phyloP scores from a whole-genome alignment of 345 rosid species.

The Clarkia xantiana region DNA sequence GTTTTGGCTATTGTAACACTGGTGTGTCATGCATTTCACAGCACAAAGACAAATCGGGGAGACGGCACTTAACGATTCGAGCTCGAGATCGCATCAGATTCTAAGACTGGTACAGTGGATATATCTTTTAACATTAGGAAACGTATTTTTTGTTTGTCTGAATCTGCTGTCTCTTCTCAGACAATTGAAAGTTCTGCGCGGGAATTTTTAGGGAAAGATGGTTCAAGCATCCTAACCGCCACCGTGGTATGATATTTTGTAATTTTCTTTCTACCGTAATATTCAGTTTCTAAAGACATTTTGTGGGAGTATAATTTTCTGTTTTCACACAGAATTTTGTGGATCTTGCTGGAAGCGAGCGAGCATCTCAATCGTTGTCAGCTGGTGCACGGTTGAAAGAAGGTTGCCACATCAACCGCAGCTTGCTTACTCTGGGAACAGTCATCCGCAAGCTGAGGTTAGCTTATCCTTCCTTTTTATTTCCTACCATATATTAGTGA shows the following conservation, averaged over 20 bases:
- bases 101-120: slow-evolving; percentile 51
- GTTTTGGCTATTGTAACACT: neutral
- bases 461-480: neutral
- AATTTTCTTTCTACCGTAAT: neutral
- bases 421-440: slow-evolving; percentile 84
- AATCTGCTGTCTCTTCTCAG: slow-evolving; percentile 23
- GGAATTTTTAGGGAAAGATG: slow-evolving; percentile 45
- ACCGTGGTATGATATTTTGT: slow-evolving; percentile 42
- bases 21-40: slow-evolving; percentile 19
- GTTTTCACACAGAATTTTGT: slow-evolving; percentile 48
- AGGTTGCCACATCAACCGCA: slow-evolving; percentile 91
- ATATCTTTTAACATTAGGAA: slow-evolving; percentile 11
- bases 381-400: slow-evolving; percentile 86
- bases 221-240: slow-evolving; percentile 63
- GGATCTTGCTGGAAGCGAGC: slow-evolving; percentile 98
- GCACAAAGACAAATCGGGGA: slow-evolving; percentile 95
- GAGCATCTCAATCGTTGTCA: slow-evolving; percentile 82
- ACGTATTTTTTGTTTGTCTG: slow-evolving; percentile 39
- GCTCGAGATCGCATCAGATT: slow-evolving; percentile 98
- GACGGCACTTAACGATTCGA: slow-evolving; percentile 78
- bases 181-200: slow-evolving; percentile 66
- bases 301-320: slow-evolving; percentile 1
- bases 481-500: neutral
- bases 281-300: neutral
- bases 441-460: slow-evolving; percentile 93